These are phyloP conservation scores for Usnea hakonensis DNA, from an alignment of 495 filamentous ascomycete genomes.

Conservation along the genomic window DNA sequence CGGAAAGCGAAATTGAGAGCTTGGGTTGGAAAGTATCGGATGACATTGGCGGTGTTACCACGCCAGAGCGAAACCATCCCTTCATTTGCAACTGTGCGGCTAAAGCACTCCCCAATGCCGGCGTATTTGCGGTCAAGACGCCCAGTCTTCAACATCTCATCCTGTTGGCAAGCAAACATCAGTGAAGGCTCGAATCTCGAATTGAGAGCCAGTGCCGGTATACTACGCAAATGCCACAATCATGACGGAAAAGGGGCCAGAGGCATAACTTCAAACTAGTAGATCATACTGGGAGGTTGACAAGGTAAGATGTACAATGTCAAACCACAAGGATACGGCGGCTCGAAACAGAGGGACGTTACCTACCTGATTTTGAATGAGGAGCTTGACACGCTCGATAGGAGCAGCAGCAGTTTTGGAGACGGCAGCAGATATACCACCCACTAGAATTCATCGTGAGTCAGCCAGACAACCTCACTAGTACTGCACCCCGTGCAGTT, in stretches of 20 bases:
- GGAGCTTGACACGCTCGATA: conserved; percentile 99
- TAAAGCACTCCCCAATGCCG: conserved; percentile 93
- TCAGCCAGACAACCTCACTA: conserved; percentile 25
- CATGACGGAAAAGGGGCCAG: not conserved
- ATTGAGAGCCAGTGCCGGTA: not conserved
- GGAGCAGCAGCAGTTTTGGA: conserved; percentile 99
- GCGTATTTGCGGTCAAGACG: conserved; percentile 96
- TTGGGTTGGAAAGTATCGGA: conserved; percentile 99
- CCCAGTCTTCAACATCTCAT: conserved; percentile 99
- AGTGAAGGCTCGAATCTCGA: conserved; percentile 3
- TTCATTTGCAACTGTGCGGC: conserved; percentile 75
- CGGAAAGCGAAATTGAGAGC: conserved; percentile 99
- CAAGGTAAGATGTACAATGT: not conserved
- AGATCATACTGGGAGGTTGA: not conserved
- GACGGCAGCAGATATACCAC: conserved; percentile 99
- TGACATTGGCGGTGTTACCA: conserved; percentile 99
- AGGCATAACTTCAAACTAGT: not conserved
- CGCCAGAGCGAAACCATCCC: conserved; percentile 82
- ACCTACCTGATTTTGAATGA: conserved; percentile 99
- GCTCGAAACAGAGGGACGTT: not conserved
- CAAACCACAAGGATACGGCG: not conserved
- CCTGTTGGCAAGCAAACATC: conserved; percentile 44
- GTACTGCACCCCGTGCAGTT: not conserved
- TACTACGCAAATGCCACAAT: not conserved
- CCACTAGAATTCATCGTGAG: conserved; percentile 54